phyloP scores from a whole-genome alignment of 768 basidiomycete species.

The Austroboletus eburneus region DNA sequence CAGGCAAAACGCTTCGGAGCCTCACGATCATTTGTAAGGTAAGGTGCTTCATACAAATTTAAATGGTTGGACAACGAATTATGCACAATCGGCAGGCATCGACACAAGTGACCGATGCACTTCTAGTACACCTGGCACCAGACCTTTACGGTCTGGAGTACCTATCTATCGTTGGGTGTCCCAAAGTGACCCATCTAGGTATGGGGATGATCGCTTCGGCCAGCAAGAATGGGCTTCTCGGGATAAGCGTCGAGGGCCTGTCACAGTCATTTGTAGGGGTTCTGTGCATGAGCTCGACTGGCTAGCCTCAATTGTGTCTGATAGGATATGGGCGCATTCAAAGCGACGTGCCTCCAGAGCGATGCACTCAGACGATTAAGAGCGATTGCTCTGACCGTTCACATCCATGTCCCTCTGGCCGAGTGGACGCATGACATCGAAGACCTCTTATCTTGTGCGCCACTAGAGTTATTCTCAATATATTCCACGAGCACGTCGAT shows the following conservation, averaged over 20 bases:
- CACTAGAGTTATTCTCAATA: slow-evolving; percentile 59
- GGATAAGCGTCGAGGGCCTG: slow-evolving; percentile 59
- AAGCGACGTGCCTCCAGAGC: slow-evolving; percentile 32
- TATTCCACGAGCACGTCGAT: slow-evolving; percentile 47
- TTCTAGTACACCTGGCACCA: slow-evolving; percentile 49
- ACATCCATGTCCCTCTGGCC: slow-evolving; percentile 32
- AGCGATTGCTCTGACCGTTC: slow-evolving; percentile 56
- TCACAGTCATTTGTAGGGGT: slow-evolving; percentile 54
- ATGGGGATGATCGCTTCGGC: slow-evolving; percentile 46
- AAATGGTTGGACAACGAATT: not conserved
- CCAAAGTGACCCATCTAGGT: slow-evolving; percentile 61
- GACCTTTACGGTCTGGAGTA: slow-evolving; percentile 49
- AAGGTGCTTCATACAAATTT: slow-evolving; percentile 6
- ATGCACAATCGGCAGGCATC: slow-evolving; percentile 42
- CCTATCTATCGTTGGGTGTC: slow-evolving; percentile 63
- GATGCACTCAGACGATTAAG: slow-evolving; percentile 41
- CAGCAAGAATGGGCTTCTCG: slow-evolving; percentile 44
- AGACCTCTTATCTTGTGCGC: slow-evolving; percentile 42
- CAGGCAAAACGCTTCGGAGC: slow-evolving; percentile 44
- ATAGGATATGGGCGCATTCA: slow-evolving; percentile 54
- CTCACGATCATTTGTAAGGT: slow-evolving; percentile 73
- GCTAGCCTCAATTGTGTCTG: slow-evolving; percentile 1
- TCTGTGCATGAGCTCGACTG: not conserved
- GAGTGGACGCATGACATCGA: slow-evolving; percentile 45
- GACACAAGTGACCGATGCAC: slow-evolving; percentile 51